Evolutionary conservation across 2,329 filamentous ascomycete species (phyloP).

Genomic region (Emergomyces pasteurianus): DNA sequence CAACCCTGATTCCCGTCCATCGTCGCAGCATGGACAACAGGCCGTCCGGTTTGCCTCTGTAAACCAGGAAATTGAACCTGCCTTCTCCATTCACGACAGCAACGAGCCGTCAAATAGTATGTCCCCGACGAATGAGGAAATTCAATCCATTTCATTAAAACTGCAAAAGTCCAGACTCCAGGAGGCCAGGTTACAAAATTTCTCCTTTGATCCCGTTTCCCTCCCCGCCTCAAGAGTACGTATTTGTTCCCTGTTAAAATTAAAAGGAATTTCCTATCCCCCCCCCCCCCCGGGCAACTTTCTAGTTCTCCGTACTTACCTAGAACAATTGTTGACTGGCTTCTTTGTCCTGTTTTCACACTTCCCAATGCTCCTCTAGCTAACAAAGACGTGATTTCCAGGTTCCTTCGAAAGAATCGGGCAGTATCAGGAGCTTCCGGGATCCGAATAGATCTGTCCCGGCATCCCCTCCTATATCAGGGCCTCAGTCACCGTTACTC

Average conservation of each 20-base stretch:
- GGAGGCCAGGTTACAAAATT: conserved; percentile 71
- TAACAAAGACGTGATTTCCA: conserved; percentile 12
- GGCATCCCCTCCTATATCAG: conserved; percentile 53
- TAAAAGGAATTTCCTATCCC: neutral
- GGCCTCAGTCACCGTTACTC: conserved; percentile 76
- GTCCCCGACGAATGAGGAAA: conserved; percentile 45
- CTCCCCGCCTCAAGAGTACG: conserved; percentile 48
- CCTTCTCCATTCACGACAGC: conserved; percentile 21
- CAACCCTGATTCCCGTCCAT: conserved; percentile 11
- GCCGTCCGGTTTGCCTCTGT: conserved; percentile 61
- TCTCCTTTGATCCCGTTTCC: conserved; percentile 82
- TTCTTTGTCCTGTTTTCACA: neutral
- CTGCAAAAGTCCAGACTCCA: conserved; percentile 67
- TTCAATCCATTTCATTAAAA: conserved; percentile 59
- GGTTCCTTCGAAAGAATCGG: conserved; percentile 41
- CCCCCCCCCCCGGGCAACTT: neutral
- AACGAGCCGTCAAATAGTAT: neutral
- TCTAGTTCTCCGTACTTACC: neutral
- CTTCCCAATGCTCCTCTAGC: neutral
- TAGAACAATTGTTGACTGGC: neutral
- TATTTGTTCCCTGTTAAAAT: conserved; percentile 11
- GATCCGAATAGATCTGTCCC: conserved; percentile 50
- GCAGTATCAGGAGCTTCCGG: conserved; percentile 45
- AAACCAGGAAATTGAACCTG: conserved; percentile 56
- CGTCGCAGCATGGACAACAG: conserved; percentile 22